Conservation (phyloP, 768 basidiomycete genomes). For the Collybia sp. region DNA sequence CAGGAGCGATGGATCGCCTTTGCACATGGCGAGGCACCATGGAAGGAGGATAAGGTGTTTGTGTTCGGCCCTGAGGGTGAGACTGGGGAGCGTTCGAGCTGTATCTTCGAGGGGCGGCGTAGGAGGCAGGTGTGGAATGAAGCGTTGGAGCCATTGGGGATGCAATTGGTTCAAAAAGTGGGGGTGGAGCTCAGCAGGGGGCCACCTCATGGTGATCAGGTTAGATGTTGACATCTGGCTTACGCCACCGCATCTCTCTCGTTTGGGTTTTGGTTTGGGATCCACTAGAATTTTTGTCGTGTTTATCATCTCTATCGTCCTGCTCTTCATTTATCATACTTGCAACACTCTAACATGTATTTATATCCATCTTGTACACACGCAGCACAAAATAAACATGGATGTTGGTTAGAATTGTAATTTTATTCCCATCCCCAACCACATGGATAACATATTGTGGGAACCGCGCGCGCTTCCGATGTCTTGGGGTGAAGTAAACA, state of each 20-base stretch:
- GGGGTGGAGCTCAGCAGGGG: conserved; percentile 73
- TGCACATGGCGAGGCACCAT: conserved; percentile 69
- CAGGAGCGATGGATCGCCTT: conserved; percentile 76
- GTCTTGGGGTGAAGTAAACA: too few species aligned
- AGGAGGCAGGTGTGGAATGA: conserved; percentile 58
- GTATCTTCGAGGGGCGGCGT: conserved; percentile 64
- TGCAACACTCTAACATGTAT: too few species aligned
- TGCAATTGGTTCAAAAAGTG: conserved; percentile 63
- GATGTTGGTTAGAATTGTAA: too few species aligned
- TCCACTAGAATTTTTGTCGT: too few species aligned
- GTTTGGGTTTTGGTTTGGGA: neutral
- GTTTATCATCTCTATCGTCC: too few species aligned
- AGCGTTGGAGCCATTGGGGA: conserved; percentile 64
- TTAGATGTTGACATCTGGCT: neutral
- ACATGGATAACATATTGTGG: too few species aligned
- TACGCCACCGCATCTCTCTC: neutral
- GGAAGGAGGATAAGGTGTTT: conserved; percentile 65
- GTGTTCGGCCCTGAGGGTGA: conserved; percentile 85
- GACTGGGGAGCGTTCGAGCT: conserved; percentile 61
- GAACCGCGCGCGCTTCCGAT: too few species aligned
- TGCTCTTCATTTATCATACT: too few species aligned
- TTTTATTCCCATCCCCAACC: too few species aligned
- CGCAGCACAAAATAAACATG: too few species aligned
- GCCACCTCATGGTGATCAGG: conserved; percentile 29
- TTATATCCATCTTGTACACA: too few species aligned